Conservation (phyloP, 192 early-diverging fungal genomes). For the Helicostylum pulchrum region DNA sequence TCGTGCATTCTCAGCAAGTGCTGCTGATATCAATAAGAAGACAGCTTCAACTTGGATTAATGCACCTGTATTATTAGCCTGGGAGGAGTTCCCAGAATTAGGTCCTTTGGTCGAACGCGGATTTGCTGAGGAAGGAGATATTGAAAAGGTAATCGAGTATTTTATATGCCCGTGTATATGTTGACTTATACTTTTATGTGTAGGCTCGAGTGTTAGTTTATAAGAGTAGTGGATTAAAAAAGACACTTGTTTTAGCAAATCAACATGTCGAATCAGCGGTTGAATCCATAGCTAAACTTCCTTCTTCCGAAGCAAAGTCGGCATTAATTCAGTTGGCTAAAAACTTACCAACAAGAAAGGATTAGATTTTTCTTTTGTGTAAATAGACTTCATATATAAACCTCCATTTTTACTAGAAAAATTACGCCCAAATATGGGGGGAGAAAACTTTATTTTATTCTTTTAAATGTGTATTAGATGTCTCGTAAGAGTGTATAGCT, state of each 20-base stretch:
- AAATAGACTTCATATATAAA: no score
- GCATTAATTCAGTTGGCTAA: conserved; percentile 78
- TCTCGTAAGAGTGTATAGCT: no score
- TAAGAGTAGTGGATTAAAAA: conserved; percentile 68
- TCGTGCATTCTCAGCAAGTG: conserved; percentile 81
- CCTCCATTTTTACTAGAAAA: no score
- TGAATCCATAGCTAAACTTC: conserved; percentile 64
- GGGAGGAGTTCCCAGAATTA: conserved; percentile 83
- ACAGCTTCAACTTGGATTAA: conserved; percentile 88
- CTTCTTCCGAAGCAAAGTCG: conserved; percentile 68
- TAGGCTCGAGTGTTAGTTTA: conserved; percentile 82
- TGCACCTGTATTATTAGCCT: conserved; percentile 91
- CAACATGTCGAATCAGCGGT: conserved; percentile 73
- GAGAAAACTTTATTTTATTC: no score
- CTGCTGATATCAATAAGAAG: conserved; percentile 82
- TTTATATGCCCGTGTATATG: not conserved
- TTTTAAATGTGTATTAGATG: no score
- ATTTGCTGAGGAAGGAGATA: conserved; percentile 76
- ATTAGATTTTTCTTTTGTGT: not conserved
- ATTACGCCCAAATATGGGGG: no score
- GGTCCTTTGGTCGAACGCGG: conserved; percentile 82
- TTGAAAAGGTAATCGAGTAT: conserved; percentile 48
- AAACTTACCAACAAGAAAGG: conserved; percentile 61
- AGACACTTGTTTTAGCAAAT: conserved; percentile 73
- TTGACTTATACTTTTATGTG: not conserved